phyloP scores from a whole-genome alignment of 2,329 filamentous ascomycete genomes.

The Endoconidiophora polonica region DNA sequence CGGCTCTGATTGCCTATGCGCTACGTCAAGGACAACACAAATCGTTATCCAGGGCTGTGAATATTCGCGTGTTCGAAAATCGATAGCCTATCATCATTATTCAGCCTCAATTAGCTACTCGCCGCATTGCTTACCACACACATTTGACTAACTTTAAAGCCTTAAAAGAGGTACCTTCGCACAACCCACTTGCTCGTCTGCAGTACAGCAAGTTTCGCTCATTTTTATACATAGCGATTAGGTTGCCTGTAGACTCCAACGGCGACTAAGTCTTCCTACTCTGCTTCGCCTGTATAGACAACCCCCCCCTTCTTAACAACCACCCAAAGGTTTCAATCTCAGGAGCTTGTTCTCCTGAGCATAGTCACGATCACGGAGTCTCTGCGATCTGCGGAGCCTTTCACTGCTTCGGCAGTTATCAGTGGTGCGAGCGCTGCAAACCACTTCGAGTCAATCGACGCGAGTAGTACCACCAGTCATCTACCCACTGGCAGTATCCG shows the following conservation, averaged over 20 bases:
- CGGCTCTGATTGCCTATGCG: too few relatives aligned
- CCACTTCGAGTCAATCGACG: slow-evolving; percentile 9
- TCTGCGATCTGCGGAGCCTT: slow-evolving; percentile 13
- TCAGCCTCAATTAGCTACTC: too few relatives aligned
- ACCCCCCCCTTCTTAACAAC: neutral
- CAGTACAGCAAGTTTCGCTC: neutral
- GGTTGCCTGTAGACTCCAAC: neutral
- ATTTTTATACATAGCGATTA: neutral
- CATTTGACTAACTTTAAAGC: too few relatives aligned
- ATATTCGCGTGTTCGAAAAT: too few relatives aligned
- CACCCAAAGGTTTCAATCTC: slow-evolving; percentile 3
- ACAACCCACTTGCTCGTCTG: neutral
- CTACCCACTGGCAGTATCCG: slow-evolving; percentile 11
- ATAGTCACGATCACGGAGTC: slow-evolving; percentile 13
- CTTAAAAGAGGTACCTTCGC: too few relatives aligned
- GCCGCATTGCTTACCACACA: too few relatives aligned
- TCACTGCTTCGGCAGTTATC: slow-evolving; percentile 13
- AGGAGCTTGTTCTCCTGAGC: slow-evolving; percentile 13
- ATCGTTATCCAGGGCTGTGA: too few relatives aligned
- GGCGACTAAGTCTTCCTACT: neutral
- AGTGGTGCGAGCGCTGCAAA: slow-evolving; percentile 12
- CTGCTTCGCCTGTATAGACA: neutral
- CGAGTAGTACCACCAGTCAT: slow-evolving; percentile 8
- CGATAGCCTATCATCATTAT: too few relatives aligned
- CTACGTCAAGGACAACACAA: too few relatives aligned